Base-by-base conservation (phyloP, 257 asterid species). In the Scutellaria galericulata region DNA sequence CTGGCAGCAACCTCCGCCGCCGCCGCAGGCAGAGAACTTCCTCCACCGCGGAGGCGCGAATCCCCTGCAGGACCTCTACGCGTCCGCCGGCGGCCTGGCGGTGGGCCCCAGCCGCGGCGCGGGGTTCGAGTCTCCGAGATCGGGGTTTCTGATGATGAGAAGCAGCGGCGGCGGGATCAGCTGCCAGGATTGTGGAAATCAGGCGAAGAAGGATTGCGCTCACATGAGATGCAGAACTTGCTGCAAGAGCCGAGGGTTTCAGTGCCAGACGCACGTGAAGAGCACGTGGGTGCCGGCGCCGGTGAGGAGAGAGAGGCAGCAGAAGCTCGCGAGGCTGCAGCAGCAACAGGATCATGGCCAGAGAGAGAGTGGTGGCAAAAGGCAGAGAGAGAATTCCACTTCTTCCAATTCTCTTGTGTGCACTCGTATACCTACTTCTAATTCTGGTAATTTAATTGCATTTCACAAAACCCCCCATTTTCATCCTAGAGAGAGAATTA, bases 261-360 rank as follows among this genome's bases (percentile, higher is more conserved):
- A 81, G 62, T 92, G 97, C 78, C 73, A 81, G 27, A 92, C 97
- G 5, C 97, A 92, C 75, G 88, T 92, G 0, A 92, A 84, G 80
- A 86, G 93, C 85, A 92, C 98, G 18, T 92, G 98, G 98, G 97
- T 92, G 13, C 97, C 98, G 0, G 98, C 98, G 1, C 84, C 95
- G 1, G 86, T 90, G 80, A 73, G 98, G 47, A 56, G 98, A 10
- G 94, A 92, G 71, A 56, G 93, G 44, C 96, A 88, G 59, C 89
- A 86, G 46, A 91, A 84, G 52, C 81, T 82, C 0, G 13, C 86
- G 18, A 37, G 82, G 54, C 61, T 82, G 44, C 88, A 82, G 64
- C 83, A 72, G 46, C 76, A 71, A 40, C 67, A 39, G 31, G 86
- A 75, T 8, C 3, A 44, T 2, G 58, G 51, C 0, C 47, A 64